Base-by-base conservation (phyloP, 208 protist genomes). In the Leishmania arabica region DNA sequence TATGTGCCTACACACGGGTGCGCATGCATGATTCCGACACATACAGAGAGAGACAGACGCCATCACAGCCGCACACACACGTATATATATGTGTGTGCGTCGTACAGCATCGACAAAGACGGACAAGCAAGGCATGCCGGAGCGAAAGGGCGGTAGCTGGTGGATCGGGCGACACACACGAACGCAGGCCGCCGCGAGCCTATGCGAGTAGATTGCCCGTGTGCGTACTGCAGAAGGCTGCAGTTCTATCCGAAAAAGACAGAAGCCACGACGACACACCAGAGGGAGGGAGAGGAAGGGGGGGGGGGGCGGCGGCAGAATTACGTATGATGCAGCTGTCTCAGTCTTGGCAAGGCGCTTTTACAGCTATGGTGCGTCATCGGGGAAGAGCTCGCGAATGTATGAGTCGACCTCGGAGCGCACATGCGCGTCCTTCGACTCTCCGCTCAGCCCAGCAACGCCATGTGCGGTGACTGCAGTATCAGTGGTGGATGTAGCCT, bases 351-450 rank as follows among this genome's bases (percentile, higher is more conserved):
- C 64, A 37, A 37, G 27, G 31, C 6, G 8, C 31, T 17, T 34
- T 68, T 51, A 37, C 45, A 21, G 47, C 71, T 6, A 17, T 56
- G 13, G 24, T 42, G 5, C 45, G 3, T 74, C 62, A 9, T 81
- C 76, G 5, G 82, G 56, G 58, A 85, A 85, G 56, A 85, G 82
- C 34, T 81, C 82, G 2, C 45, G 82, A 49, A 85, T 85, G 27
- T 24, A 73, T 11, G 60, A 73, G 53, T 85, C 82, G 58, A 85
- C 49, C 40, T 81, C 71, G 7, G 68, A 70, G 69, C 60, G 79
- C 31, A 85, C 42, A 3, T n/a, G 75, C 37, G 54, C 56, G 34
- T 3, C 27, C 11, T 62, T 64, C 56, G 40, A 6, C 45, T 34
- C 65, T 4, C 27, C 11, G 2, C 15, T n/a, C 40, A 24, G 17